Base-by-base conservation (phyloP, 371 early-diverging fungal species). In the Mucor velutinosus region DNA sequence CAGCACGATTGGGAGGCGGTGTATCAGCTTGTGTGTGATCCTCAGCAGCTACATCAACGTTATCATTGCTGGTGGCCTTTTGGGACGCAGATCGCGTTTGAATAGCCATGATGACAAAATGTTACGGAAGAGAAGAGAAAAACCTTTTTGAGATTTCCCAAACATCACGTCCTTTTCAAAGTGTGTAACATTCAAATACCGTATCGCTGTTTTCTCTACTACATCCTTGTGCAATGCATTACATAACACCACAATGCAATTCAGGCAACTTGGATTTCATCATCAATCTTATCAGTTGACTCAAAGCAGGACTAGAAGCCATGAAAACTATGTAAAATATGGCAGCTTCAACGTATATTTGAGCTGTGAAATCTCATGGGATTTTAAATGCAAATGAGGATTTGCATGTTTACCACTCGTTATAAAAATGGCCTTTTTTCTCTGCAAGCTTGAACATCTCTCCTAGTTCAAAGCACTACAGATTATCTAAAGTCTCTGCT, bases 1-100 rank as follows among this genome's bases (percentile, higher is more conserved):
- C 65, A 39, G 72, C 72, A 51, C 72, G 67, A 29, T 72, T 72
- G 47, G 67, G 72, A 17, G 67, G 60, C 25, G 61, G 62, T 27
- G 21, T 19, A 57, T 43, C 45, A 45, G 43, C 41, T 25, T 55
- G 33, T 23, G n/a, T 4, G 10, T 29, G 25, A 5, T 62, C 55
- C 33, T 35, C 25, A 0, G 69, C 10, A 39, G 30, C n/a, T 41
- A 10, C 39, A 15, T 49, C 37, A 10, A 47, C 47, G 15, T 23
- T 39, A 0, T 59, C 45, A n/a, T 51, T 25, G 25, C 60, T 32
- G 25, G 14, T 32, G 19, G 53, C 58, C 25, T 66, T 66, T 30
- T 53, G 29, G 2, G 67, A 39, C 25, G 49, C 45, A 33, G 65
- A 58, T 6, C 69, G 63, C 23, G 69, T 68, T 53, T 63, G 69